Percentiles rank a stretch among this genome's conserved stretches.
Evolutionary conservation across 2,329 filamentous ascomycete genomes (phyloP).

Genomic region (Fusarium gaditjirri): DNA sequence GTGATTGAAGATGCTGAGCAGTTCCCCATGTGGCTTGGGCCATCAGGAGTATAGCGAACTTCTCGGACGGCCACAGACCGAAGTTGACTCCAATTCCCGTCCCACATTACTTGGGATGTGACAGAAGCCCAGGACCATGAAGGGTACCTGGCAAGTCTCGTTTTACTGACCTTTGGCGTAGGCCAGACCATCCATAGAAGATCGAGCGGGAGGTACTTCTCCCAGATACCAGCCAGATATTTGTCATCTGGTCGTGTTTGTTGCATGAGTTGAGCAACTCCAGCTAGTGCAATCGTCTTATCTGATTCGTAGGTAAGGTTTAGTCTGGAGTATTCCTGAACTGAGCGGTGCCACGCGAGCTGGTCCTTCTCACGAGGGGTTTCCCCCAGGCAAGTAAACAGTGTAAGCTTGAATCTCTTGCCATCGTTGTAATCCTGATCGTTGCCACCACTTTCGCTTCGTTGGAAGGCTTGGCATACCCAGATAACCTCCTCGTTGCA

Average conservation of each 20-base stretch:
- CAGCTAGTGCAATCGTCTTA: background rate
- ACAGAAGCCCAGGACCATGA: background rate
- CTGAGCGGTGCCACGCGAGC: background rate
- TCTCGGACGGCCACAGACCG: background rate
- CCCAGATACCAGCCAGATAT: background rate
- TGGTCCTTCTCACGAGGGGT: accelerated
- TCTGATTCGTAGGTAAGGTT: background rate
- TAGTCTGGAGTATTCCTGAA: background rate
- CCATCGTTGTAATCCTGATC: background rate
- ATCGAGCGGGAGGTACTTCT: background rate
- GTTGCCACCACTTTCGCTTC: background rate
- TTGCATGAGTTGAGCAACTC: background rate
- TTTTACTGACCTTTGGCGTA: accelerated
- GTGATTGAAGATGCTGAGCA: background rate
- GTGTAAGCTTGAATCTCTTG: background rate
- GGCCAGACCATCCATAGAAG: background rate
- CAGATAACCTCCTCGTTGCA: background rate
- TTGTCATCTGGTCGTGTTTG: accelerated
- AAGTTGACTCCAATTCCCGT: background rate
- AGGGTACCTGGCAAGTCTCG: background rate
- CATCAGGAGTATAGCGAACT: accelerated
- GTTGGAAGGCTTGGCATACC: background rate
- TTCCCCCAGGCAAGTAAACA: accelerated
- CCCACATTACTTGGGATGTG: background rate
- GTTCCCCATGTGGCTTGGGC: background rate